Evolutionary conservation across 1,139 yeast genomes (phyloP).

Genomic region (Yamadazyma blattariae): DNA sequence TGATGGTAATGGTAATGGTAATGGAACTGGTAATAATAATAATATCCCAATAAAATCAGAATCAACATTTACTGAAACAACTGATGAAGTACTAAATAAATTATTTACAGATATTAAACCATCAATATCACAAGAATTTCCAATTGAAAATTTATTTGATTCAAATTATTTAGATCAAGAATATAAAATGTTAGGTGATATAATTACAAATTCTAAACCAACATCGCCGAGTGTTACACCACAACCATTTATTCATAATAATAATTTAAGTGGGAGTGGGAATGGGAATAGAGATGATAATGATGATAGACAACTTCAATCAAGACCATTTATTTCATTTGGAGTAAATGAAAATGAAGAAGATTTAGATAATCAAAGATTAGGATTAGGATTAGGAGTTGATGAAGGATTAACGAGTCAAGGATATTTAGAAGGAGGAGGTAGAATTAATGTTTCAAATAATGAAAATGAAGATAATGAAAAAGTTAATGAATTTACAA

Average conservation of each 20-base stretch:
- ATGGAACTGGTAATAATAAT: background rate
- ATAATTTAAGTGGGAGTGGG: slow-evolving; percentile 10
- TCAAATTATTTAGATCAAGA: slow-evolving; percentile 52
- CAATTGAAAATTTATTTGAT: slow-evolving; percentile 23
- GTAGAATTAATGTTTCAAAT: background rate
- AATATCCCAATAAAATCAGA: background rate
- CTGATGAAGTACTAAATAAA: slow-evolving; percentile 33
- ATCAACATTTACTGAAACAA: slow-evolving; percentile 24
- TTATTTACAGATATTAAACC: slow-evolving; percentile 15
- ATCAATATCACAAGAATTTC: slow-evolving; percentile 11
- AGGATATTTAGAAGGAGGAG: background rate
- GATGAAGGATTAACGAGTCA: background rate
- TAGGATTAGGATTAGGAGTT: no score
- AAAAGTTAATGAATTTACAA: slow-evolving; percentile 8
- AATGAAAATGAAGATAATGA: background rate
- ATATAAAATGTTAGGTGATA: slow-evolving; percentile 57
- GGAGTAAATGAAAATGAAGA: slow-evolving; percentile 20
- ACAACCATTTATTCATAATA: background rate
- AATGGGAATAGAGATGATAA: no score
- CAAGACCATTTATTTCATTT: slow-evolving; percentile 43
- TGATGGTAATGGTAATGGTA: background rate
- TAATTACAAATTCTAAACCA: slow-evolving; percentile 48
- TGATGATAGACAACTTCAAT: no score
- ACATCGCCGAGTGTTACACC: slow-evolving; percentile 38
- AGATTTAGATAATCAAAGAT: slow-evolving; percentile 2